A percentile compares a stretch with the other conserved stretches of the same genome.
These are phyloP conservation scores for Thymus quinquecostatus DNA, from an alignment of 257 asterid species.

Conservation along the genomic window DNA sequence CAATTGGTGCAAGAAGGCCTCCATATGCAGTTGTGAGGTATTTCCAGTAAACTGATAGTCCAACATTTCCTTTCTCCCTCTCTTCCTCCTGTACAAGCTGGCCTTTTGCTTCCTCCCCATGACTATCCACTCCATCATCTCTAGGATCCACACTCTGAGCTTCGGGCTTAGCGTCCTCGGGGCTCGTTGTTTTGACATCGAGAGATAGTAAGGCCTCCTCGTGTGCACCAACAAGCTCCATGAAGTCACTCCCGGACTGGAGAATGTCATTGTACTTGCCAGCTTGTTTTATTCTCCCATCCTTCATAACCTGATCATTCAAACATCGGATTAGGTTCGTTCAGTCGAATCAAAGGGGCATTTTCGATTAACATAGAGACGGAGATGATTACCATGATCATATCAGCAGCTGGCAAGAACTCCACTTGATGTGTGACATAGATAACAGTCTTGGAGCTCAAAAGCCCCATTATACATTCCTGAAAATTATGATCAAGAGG, in stretches of 20 bases:
- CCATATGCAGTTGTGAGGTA: slow-evolving; percentile 75
- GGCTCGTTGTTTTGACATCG: slow-evolving; percentile 43
- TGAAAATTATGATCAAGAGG: slow-evolving; percentile 18
- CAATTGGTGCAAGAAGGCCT: slow-evolving; percentile 77
- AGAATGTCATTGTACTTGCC: slow-evolving; percentile 81
- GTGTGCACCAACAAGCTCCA: slow-evolving; percentile 90
- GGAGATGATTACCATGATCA: slow-evolving; percentile 59
- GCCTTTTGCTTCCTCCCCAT: slow-evolving; percentile 40
- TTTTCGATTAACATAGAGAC: neutral
- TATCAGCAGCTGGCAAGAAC: slow-evolving; percentile 77
- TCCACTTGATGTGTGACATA: slow-evolving; percentile 90
- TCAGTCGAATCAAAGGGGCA: neutral
- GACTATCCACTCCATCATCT: slow-evolving; percentile 40
- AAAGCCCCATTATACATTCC: slow-evolving; percentile 74
- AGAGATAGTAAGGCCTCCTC: slow-evolving; percentile 69
- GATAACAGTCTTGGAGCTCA: slow-evolving; percentile 61
- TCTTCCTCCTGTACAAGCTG: slow-evolving; percentile 94
- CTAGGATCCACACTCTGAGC: slow-evolving; percentile 6
- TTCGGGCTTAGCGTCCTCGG: neutral
- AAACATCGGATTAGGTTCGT: neutral
- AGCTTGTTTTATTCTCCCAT: slow-evolving; percentile 69
- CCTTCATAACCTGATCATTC: slow-evolving; percentile 72
- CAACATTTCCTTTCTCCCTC: slow-evolving; percentile 86
- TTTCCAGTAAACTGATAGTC: slow-evolving; percentile 74
- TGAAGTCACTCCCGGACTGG: slow-evolving; percentile 65